phyloP scores from a whole-genome alignment of 2,329 filamentous ascomycete genomes.

The Arthrobotrys musiformis region DNA sequence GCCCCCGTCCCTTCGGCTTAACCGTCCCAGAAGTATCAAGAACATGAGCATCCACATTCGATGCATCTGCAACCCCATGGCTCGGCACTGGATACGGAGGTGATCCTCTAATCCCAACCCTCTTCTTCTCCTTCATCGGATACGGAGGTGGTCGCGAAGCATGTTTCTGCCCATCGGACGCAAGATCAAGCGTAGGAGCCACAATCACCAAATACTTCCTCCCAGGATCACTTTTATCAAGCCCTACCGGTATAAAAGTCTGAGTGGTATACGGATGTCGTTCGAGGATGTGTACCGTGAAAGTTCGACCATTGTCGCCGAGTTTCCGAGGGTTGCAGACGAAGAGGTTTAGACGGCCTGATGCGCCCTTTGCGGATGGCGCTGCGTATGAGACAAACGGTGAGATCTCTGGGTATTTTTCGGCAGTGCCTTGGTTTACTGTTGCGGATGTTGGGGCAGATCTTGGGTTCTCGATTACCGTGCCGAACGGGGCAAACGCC shows the following conservation, averaged over 20 bases:
- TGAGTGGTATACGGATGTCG: constrained; percentile 94
- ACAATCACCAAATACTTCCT: constrained; percentile 84
- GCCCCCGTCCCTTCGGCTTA: constrained; percentile 65
- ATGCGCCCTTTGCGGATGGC: constrained; percentile 66
- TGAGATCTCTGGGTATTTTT: constrained; percentile 87
- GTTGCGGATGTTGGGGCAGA: constrained; percentile 66
- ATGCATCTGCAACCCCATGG: background rate
- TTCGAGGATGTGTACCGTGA: constrained; percentile 80
- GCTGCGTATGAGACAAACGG: constrained; percentile 75
- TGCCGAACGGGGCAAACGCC: constrained; percentile 82
- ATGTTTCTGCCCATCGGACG: background rate
- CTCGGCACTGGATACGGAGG: constrained; percentile 33
- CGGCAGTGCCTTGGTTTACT: constrained; percentile 86
- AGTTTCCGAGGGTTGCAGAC: constrained; percentile 77
- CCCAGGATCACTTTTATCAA: constrained; percentile 63
- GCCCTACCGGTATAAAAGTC: constrained; percentile 83
- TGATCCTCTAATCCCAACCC: constrained; percentile 8
- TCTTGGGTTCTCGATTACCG: constrained; percentile 78
- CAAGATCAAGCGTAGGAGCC: constrained; percentile 73
- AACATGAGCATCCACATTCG: background rate
- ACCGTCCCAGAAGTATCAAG: constrained; percentile 29
- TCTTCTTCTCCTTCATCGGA: constrained; percentile 13
- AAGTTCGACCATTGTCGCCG: constrained; percentile 62
- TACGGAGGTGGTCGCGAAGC: constrained; percentile 23
- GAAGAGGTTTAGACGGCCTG: constrained; percentile 85